phyloP scores from a whole-genome alignment of 345 rosid genomes.

The Iberis pinnata region DNA sequence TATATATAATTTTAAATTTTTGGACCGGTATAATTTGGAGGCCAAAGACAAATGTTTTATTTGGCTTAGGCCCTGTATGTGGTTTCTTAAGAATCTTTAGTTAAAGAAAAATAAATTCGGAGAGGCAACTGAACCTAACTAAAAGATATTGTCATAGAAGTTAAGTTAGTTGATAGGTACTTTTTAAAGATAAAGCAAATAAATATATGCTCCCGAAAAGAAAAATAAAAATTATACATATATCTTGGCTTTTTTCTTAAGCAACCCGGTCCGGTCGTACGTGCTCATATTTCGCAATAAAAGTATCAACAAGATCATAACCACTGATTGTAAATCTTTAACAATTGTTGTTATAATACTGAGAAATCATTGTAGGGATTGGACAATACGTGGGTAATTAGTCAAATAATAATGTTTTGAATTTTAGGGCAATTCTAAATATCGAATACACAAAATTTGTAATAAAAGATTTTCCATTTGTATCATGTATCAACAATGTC shows the following conservation, averaged over 20 bases:
- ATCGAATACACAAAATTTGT: no score
- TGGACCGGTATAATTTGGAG: no score
- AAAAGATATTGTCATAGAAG: conserved; percentile 16
- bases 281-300: background rate
- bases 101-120: background rate
- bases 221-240: no score
- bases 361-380: no score
- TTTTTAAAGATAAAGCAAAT: conserved; percentile 19
- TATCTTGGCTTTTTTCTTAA: conserved; percentile 23
- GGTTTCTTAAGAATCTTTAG: conserved; percentile 10
- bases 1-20: no score
- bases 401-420: no score
- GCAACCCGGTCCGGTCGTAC: conserved; percentile 16
- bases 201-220: background rate
- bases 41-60: no score
- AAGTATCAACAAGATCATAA: background rate
- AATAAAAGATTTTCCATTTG: no score
- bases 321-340: background rate
- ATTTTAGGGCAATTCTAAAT: no score
- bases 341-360: background rate
- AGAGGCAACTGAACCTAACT: conserved; percentile 11
- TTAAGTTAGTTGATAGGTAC: conserved; percentile 27
- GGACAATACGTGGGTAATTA: no score
- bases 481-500: no score
- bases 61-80: no score